Evolutionary conservation across 2,329 filamentous ascomycete species (phyloP).

Genomic region (Chaetomiaceae sp.): DNA sequence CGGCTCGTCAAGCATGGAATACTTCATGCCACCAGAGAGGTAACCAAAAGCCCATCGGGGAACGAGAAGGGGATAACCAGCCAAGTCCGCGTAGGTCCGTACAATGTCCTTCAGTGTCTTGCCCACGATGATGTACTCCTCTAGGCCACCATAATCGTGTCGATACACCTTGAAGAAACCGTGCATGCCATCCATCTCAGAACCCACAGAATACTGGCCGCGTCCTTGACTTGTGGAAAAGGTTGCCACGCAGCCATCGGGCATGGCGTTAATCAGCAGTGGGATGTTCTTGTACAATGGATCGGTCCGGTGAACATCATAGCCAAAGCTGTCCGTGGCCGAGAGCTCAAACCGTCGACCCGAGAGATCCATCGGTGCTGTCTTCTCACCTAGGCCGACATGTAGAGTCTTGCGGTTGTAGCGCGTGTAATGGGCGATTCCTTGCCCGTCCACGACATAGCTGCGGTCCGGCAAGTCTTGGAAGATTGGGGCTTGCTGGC

Average conservation of each 20-base stretch:
- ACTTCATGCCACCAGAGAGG: constrained; percentile 8
- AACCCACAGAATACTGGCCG: constrained; percentile 3
- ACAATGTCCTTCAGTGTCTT: constrained; percentile 4
- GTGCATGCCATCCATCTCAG: constrained; percentile 5
- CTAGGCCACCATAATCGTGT: constrained; percentile 3
- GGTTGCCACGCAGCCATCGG: constrained; percentile 4
- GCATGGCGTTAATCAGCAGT: constrained; percentile 1
- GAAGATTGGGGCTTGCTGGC: constrained; percentile 2
- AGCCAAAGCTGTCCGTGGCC: constrained; percentile 6
- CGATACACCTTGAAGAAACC: constrained; percentile 6
- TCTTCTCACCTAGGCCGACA: constrained; percentile 6
- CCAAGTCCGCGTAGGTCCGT: background rate
- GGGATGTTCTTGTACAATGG: constrained; percentile 7
- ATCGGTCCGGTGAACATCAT: constrained; percentile 4
- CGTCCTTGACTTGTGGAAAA: constrained; percentile 5
- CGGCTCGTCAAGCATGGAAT: constrained; percentile 3
- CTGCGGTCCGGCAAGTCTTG: constrained; percentile 4
- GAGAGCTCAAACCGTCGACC: constrained; percentile 7
- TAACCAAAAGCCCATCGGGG: constrained; percentile 5
- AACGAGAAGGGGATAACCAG: constrained; percentile 1
- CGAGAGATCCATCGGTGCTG: constrained; percentile 3
- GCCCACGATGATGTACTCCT: constrained; percentile 8
- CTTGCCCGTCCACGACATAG: background rate
- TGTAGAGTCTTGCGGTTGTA: constrained; percentile 7
- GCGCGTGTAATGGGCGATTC: constrained; percentile 4